Evolutionary conservation across 768 basidiomycete genomes (phyloP).

Genomic region (Boletales sp.): DNA sequence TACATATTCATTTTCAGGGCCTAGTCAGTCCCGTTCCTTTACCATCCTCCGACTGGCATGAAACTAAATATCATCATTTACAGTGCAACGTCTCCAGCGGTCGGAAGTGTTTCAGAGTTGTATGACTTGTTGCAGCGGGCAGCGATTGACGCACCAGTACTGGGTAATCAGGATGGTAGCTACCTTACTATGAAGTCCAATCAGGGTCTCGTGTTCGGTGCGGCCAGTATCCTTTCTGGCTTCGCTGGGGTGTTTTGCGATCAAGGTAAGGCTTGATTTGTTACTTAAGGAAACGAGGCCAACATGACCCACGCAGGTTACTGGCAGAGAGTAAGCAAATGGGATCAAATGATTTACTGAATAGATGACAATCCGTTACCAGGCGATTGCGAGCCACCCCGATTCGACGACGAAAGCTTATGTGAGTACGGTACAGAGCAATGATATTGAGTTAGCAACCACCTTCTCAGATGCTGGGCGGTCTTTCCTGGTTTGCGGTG

Average conservation of each 20-base stretch:
- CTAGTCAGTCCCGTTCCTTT: slow-evolving; percentile 21
- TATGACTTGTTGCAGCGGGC: slow-evolving; percentile 49
- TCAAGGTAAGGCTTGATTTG: slow-evolving; percentile 33
- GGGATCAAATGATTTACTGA: background rate
- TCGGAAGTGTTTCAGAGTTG: slow-evolving; percentile 38
- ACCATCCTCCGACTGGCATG: background rate
- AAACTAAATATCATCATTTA: slow-evolving; percentile 1
- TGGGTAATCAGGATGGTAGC: slow-evolving; percentile 47
- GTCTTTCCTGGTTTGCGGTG: slow-evolving; percentile 56
- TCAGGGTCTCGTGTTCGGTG: slow-evolving; percentile 42
- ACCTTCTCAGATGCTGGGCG: slow-evolving; percentile 46
- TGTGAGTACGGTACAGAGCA: slow-evolving; percentile 23
- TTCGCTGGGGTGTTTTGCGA: slow-evolving; percentile 50
- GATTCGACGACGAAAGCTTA: slow-evolving; percentile 50
- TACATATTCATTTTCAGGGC: slow-evolving; percentile 34
- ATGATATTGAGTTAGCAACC: background rate
- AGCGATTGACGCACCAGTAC: slow-evolving; percentile 41
- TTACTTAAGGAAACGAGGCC: background rate
- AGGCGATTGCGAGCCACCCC: slow-evolving; percentile 52
- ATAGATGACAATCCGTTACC: background rate
- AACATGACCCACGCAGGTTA: slow-evolving; percentile 33
- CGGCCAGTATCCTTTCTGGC: slow-evolving; percentile 36
- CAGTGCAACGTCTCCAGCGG: slow-evolving; percentile 35
- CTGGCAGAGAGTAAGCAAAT: slow-evolving; percentile 44
- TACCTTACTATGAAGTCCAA: slow-evolving; percentile 57